phyloP scores from a whole-genome alignment of 805 yeast species.

The Pichia deserticola region DNA sequence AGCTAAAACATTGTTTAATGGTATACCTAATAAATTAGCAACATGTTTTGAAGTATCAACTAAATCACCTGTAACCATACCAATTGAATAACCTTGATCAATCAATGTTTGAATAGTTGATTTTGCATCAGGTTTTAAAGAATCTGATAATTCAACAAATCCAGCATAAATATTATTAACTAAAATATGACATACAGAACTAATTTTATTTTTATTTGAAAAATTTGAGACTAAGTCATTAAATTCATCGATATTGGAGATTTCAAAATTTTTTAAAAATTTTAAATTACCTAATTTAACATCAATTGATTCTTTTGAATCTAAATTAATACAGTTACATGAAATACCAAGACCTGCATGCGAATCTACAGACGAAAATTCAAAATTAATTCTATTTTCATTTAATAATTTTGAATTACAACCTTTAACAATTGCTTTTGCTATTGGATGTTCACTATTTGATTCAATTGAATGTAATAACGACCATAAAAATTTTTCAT shows the following conservation, averaged over 20 bases:
- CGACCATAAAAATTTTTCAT: conserved; percentile 37
- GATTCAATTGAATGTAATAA: conserved; percentile 53
- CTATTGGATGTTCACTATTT: conserved; percentile 84
- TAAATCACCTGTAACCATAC: conserved; percentile 89
- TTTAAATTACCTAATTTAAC: conserved; percentile 51
- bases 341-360: conserved; percentile 41
- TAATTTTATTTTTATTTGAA: conserved; percentile 8
- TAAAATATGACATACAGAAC: conserved; percentile 33
- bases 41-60: conserved; percentile 51
- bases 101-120: conserved; percentile 51
- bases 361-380: conserved; percentile 30
- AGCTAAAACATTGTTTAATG: conserved; percentile 56
- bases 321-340: conserved; percentile 16
- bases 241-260: conserved; percentile 18
- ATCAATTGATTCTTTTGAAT: conserved; percentile 12
- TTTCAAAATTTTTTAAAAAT: conserved; percentile 27
- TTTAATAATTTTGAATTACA: conserved; percentile 10
- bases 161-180: conserved; percentile 58
- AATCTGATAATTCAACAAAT: conserved; percentile 58
- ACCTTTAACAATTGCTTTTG: conserved; percentile 51
- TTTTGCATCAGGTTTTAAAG: conserved; percentile 56
- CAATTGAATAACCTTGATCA: conserved; percentile 50
- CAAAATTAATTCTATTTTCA: conserved; percentile 5
- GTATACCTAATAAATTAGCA: conserved; percentile 63
- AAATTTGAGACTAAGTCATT: conserved; percentile 5